Evolutionary conservation across 768 basidiomycete genomes (phyloP).

Genomic region (Boletus bicolor): DNA sequence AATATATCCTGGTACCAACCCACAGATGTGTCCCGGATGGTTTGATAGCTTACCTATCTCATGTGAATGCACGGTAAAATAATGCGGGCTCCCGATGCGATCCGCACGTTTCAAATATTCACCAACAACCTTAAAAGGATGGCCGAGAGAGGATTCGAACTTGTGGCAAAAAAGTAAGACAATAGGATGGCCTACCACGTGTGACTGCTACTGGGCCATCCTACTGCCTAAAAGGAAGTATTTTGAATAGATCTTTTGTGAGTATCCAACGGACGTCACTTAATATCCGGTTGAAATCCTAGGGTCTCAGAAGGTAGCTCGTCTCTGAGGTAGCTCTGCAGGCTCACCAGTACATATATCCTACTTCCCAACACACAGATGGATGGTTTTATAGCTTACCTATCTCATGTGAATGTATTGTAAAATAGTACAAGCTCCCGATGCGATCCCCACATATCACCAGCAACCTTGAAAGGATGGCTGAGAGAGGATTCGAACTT

Average conservation of each 20-base stretch:
- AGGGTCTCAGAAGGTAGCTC: background rate
- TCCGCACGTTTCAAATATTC: background rate
- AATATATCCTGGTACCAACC: background rate
- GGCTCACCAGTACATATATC: background rate
- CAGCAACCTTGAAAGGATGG: background rate
- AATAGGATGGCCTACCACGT: background rate
- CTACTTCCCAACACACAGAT: background rate
- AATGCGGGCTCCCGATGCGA: background rate
- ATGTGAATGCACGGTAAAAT: background rate
- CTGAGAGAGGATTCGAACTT: constrained; percentile 1
- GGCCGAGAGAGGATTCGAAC: constrained; percentile 3
- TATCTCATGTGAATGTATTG: background rate
- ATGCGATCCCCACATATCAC: background rate
- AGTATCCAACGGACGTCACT: background rate
- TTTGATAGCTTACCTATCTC: background rate
- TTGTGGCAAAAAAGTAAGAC: background rate
- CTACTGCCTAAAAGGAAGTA: background rate
- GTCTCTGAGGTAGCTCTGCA: background rate
- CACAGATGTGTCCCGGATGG: background rate
- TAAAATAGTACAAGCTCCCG: background rate
- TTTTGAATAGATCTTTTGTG: background rate
- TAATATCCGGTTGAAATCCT: no score
- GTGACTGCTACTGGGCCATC: constrained; percentile 10
- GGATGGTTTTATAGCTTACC: background rate
- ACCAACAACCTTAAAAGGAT: background rate